A percentile compares a stretch with the other conserved stretches of the same genome.
phyloP scores from a whole-genome alignment of 208 protist species.

The Porcisia deanei region DNA sequence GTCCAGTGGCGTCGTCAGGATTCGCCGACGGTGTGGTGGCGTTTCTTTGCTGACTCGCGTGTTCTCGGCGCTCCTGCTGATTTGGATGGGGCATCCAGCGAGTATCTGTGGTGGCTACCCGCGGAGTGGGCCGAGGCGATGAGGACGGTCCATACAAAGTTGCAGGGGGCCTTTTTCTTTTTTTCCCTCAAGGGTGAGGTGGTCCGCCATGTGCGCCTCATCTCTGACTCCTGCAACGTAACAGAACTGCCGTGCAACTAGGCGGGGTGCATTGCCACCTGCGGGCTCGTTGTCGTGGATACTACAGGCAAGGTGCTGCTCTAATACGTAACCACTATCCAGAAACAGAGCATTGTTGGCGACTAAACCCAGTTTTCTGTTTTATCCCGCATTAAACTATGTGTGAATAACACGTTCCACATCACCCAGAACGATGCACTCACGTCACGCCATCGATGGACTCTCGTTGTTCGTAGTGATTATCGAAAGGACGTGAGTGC shows the following conservation, averaged over 20 bases:
- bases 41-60: constrained; percentile 38
- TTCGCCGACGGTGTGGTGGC: constrained; percentile 44
- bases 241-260: constrained; percentile 27
- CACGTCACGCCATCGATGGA: not conserved
- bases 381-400: not conserved
- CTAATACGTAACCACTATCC: not conserved
- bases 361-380: not conserved
- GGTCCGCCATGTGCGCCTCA: constrained; percentile 30
- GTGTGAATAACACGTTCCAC: not conserved
- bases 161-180: constrained; percentile 24
- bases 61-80: constrained; percentile 12
- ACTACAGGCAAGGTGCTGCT: too few relatives aligned
- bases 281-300: not conserved
- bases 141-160: constrained; percentile 5
- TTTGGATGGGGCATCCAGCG: not conserved
- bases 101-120: constrained; percentile 44
- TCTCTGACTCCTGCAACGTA: constrained; percentile 35
- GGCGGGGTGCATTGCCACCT: not conserved
- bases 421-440: not conserved
- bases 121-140: constrained; percentile 49
- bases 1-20: constrained; percentile 32
- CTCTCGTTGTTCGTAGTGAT: too few relatives aligned
- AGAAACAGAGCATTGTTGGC: not conserved
- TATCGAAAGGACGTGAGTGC: not conserved
- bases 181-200: constrained; percentile 13